Base-by-base conservation (phyloP, 495 filamentous ascomycete genomes). In the Daldinia loculata region DNA sequence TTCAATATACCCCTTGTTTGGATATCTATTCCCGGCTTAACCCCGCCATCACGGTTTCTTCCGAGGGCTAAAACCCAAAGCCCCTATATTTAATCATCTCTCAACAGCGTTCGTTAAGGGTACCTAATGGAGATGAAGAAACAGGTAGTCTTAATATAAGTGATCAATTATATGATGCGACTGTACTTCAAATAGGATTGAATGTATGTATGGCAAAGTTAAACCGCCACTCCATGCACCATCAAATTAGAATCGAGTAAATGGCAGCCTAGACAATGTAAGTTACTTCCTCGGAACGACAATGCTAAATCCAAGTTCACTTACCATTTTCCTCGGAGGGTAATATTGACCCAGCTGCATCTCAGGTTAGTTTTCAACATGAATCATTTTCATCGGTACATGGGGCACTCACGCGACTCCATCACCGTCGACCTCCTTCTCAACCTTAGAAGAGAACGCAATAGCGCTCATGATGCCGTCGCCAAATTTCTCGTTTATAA, bases 391-490 rank as follows among this genome's bases (percentile, higher is more conserved):
- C 39, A 17, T 11, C 19, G 12, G n/a, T 30, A 53, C 6, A 27
- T 17, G 15, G 34, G 14, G n/a, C 6, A 66, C 75, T 74, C 57
- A 85, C 41, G 76, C 53, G 19, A 77, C 76, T 12, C 94, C 94
- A 74, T 92, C 85, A 61, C 89, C 85, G 81, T 98, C 95, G 7
- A 89, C 89, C 87, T 99, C 95, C 86, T 97, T 98, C 82, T 98
- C 93, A 14, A 99, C 92, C 80, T 93, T 94, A 1, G 94, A 96
- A 41, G 89, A 90, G 77, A 99, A 99, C 6, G 90, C 87, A 77
- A 99, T 97, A 0, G 95, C 95, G 76, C 93, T 97, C 95, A 99
- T 98, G 75, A 99, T 99, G 0, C 95, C 95, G 80, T 99, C 95
- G 0, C 95, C 95, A 82, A 99, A 98, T 84, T 97, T 99, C 87